Evolutionary conservation across 192 early-diverging fungal genomes (phyloP).

Genomic region (Phlyctochytrium arcticum): DNA sequence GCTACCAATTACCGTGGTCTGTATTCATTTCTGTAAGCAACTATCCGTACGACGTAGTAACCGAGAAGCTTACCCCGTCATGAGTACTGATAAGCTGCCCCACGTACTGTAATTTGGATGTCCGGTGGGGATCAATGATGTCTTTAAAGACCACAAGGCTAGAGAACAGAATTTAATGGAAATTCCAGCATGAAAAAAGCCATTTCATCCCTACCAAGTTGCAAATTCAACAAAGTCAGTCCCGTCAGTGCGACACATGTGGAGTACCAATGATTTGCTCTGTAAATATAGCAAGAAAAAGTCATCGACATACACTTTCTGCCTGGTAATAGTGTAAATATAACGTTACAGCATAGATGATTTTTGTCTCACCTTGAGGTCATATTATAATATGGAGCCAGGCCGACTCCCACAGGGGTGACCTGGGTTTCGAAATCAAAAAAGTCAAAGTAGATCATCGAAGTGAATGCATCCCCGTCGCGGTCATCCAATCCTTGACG

Average conservation of each 20-base stretch:
- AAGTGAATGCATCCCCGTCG: constrained; percentile 8
- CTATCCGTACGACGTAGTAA: not conserved
- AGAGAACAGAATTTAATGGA: not conserved
- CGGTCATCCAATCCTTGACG: constrained; percentile 26
- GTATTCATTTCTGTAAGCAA: not conserved
- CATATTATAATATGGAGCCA: constrained; percentile 35
- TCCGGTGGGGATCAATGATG: constrained; percentile 37
- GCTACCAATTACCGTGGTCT: constrained; percentile 46
- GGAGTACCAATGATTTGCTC: constrained; percentile 32
- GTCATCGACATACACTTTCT: constrained; percentile 52
- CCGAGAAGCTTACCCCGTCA: constrained; percentile 27
- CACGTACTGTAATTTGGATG: constrained; percentile 43
- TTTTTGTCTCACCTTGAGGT: constrained; percentile 22
- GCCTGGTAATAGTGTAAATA: constrained; percentile 20
- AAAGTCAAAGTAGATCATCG: constrained; percentile 53
- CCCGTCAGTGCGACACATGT: constrained; percentile 46
- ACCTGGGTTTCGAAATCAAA: constrained; percentile 57
- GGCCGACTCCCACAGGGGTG: constrained; percentile 38
- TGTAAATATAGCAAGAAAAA: constrained; percentile 56
- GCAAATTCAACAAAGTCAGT: constrained; percentile 39
- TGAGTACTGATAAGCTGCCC: constrained; percentile 43
- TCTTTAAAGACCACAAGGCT: constrained; percentile 44
- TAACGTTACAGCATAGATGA: not conserved
- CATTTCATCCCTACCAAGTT: constrained; percentile 26
- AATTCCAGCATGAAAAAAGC: not conserved